Conservation (phyloP, 1,284 basidiomycete genomes). For the Microbotryum lychnidis-dioicae region DNA sequence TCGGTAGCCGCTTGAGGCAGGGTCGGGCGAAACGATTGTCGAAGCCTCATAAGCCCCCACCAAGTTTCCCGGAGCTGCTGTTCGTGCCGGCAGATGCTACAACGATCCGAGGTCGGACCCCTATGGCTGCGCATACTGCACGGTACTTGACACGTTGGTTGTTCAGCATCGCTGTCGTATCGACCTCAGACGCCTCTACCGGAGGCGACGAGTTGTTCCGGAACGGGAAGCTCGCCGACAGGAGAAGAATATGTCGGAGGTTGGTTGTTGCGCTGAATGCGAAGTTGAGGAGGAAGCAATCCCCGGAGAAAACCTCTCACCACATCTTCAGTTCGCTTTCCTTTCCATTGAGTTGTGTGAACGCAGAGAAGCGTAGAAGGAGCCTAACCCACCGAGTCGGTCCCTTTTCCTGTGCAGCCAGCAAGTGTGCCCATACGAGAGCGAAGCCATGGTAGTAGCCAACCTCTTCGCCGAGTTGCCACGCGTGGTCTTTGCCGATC, state of each 20-base stretch:
- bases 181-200: constrained; percentile 48
- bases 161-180: constrained; percentile 64
- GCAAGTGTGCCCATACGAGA: constrained; percentile 49
- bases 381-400: constrained; percentile 43
- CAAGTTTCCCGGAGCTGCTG: too few species aligned
- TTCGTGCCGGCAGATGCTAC: too few species aligned
- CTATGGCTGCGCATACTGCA: constrained; percentile 72
- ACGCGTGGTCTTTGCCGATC: constrained; percentile 81
- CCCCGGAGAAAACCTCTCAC: too few species aligned
- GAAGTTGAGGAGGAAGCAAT: not conserved
- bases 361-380: constrained; percentile 56
- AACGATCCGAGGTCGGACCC: constrained; percentile 52
- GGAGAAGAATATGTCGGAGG: constrained; percentile 57
- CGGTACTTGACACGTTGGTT: constrained; percentile 84
- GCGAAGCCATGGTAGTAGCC: constrained; percentile 86
- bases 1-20: too few species aligned
- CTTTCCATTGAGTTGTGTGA: constrained; percentile 39
- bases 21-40: too few species aligned
- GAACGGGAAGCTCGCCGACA: constrained; percentile 67
- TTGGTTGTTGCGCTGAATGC: constrained; percentile 51
- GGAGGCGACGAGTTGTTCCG: constrained; percentile 52
- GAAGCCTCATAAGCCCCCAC: too few species aligned
- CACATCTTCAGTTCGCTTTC: constrained; percentile 37
- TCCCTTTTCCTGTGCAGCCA: constrained; percentile 40
- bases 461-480: constrained; percentile 93